Percentiles rank a stretch among this genome's conserved stretches.
Conservation (phyloP, 208 protist genomes). For the Endotrypanum monterogeii region DNA sequence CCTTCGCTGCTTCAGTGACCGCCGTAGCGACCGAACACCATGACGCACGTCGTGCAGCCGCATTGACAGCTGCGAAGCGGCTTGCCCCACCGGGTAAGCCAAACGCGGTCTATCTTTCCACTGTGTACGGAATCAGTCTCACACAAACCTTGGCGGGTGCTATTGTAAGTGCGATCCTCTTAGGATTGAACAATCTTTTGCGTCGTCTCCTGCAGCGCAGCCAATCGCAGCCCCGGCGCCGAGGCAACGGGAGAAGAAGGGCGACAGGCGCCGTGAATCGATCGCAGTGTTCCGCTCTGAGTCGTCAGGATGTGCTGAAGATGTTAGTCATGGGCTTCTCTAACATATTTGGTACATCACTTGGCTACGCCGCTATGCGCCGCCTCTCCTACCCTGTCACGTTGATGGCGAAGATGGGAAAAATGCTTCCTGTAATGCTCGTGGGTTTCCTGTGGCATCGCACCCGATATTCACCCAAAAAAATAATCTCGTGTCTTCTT, state of each 20-base stretch:
- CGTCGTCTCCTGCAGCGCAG: not conserved
- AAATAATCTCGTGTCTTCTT: slow-evolving; percentile 53
- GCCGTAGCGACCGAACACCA: not conserved
- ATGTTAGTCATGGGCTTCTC: slow-evolving; percentile 73
- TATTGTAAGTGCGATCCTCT: slow-evolving; percentile 18
- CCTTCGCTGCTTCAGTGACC: not conserved
- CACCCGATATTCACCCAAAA: slow-evolving; percentile 59
- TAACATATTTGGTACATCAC: slow-evolving; percentile 64
- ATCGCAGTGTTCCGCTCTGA: not conserved
- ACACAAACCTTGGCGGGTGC: slow-evolving; percentile 29
- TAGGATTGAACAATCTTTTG: slow-evolving; percentile 5
- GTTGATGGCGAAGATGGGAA: slow-evolving; percentile 84
- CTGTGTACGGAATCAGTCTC: slow-evolving; percentile 31
- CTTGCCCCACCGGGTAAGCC: not conserved
- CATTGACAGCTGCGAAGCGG: not conserved
- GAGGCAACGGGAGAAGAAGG: not conserved
- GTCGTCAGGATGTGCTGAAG: slow-evolving; percentile 23
- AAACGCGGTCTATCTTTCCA: slow-evolving; percentile 23
- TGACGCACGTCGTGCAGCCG: slow-evolving; percentile 2
- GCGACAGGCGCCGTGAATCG: not conserved
- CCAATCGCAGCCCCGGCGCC: not conserved
- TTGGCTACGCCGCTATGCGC: slow-evolving; percentile 79
- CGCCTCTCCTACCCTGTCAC: slow-evolving; percentile 78
- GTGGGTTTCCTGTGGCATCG: slow-evolving; percentile 76
- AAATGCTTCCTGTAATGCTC: slow-evolving; percentile 86